Evolutionary conservation across 768 basidiomycete species (phyloP).

Genomic region (Hericium rajendrae): DNA sequence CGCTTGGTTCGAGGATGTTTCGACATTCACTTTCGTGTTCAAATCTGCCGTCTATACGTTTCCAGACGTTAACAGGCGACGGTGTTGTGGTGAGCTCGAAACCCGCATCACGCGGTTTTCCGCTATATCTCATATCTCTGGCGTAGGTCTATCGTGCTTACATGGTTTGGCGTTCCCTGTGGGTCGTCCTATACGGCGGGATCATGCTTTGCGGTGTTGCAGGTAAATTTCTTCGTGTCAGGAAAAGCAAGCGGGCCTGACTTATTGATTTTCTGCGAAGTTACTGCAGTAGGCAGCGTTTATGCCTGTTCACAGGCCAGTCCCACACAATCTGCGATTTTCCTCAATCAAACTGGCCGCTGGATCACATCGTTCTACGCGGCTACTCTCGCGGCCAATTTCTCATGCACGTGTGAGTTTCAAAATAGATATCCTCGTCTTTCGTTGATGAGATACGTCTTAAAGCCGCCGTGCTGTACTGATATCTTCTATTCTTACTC

Average conservation of each 20-base stretch:
- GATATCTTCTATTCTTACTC: no score
- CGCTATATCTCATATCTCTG: not conserved
- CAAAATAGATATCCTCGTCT: not conserved
- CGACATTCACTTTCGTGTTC: conserved; percentile 20
- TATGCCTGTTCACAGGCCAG: not conserved
- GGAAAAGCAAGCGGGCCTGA: no score
- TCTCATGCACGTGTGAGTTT: conserved; percentile 1
- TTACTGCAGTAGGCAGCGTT: not conserved
- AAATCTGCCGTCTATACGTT: conserved; percentile 17
- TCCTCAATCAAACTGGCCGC: not conserved
- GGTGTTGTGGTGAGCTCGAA: conserved; percentile 17
- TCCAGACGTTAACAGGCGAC: conserved; percentile 24
- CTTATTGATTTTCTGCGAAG: not conserved
- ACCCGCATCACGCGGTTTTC: not conserved
- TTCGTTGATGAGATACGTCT: not conserved
- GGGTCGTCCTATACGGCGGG: conserved; percentile 5
- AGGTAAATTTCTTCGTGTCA: conserved; percentile 1
- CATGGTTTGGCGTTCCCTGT: conserved; percentile 12
- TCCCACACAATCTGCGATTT: not conserved
- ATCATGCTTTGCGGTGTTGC: conserved; percentile 13
- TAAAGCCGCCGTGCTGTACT: no score
- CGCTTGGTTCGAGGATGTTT: conserved; percentile 18
- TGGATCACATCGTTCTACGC: conserved; percentile 3
- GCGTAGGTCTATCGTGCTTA: conserved; percentile 18
- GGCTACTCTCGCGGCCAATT: not conserved